Evolutionary conservation across 2,329 filamentous ascomycete genomes (phyloP), one percentile per base, ranked within the genome.

Genomic region (Phaeosphaeriaceae sp.): DNA sequence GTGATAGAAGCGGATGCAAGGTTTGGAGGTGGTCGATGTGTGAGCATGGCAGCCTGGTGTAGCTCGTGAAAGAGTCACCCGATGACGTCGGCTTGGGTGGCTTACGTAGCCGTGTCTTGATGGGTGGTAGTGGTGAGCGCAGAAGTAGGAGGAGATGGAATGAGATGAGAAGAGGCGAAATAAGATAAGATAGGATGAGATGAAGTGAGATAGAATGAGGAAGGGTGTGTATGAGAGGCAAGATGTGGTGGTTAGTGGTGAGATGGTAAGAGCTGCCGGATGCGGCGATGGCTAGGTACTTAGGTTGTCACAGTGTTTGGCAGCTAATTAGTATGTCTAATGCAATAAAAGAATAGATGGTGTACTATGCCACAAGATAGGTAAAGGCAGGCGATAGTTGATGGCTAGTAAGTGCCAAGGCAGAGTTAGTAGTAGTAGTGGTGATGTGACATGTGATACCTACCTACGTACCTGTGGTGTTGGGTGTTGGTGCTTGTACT

Each of bases 41-140:
- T 51, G 43, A 45, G 58, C 50, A 56, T 62, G 60, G 65, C 56
- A 62, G 67, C 61, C 64, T 67, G 63, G 50, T 58, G 48, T 6
- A n/a, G 54, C 45, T 54, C 43, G 46, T 53, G 46, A 42, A 50
- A 54, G 57, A 62, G 64, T 68, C 60, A 68, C 60, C 35, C 50
- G 55, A 65, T 68, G 67, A 70, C 65, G 66, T 64, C 56, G 63
- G 16, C 39, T 53, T 57, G 54, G 53, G 54, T 53, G 60, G 58
- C 54, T 57, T 37, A 52, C 42, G 48, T 50, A 43, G 40, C 42
- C 35, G 39, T 50, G 52, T 60, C 50, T 58, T 49, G 50, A 48
- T 45, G 33, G 23, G 23, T 11, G 6, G 23, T n/a, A 4, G 47
- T 35, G 28, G 39, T 26, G 26, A 20, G 29, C n/a, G n/a, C n/a